These are phyloP conservation scores for Cocos nucifera DNA, from an alignment of 176 grass and related monocot species.

Conservation along the genomic window DNA sequence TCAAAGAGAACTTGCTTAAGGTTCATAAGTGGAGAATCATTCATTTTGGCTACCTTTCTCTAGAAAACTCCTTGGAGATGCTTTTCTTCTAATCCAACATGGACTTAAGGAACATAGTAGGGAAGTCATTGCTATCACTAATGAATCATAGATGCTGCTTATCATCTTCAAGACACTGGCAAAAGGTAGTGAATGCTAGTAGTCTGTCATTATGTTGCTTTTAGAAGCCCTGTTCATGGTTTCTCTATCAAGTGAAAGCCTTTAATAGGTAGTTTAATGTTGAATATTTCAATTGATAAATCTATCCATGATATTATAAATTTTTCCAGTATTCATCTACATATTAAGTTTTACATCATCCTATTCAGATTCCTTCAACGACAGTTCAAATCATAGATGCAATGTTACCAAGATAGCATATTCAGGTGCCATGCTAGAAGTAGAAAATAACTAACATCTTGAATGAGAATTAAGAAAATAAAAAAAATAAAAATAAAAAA, in stretches of 20 bases:
- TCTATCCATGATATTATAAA: too few species aligned
- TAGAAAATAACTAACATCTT: background rate
- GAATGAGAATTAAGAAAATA: too few species aligned
- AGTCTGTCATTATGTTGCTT: constrained; percentile 50
- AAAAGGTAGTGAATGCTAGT: constrained; percentile 46
- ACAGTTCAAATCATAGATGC: constrained; percentile 73
- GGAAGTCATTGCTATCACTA: constrained; percentile 50
- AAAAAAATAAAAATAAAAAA: too few species aligned
- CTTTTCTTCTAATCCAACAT: too few species aligned
- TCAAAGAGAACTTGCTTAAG: constrained; percentile 74
- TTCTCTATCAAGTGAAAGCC: constrained; percentile 42
- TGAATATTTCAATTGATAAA: background rate
- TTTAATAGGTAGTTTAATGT: constrained; percentile 42
- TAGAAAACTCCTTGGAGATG: constrained; percentile 49
- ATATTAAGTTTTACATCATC: constrained; percentile 10
- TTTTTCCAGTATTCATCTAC: constrained; percentile 10
- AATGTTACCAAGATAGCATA: constrained; percentile 54
- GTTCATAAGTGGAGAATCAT: constrained; percentile 30
- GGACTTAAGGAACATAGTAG: constrained; percentile 60
- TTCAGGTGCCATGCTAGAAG: constrained; percentile 50
- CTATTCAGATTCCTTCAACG: constrained; percentile 80
- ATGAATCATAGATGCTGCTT: constrained; percentile 72
- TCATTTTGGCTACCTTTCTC: constrained; percentile 44
- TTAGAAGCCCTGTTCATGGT: constrained; percentile 66
- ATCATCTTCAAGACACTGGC: constrained; percentile 64